Base-by-base conservation (phyloP, 2,329 filamentous ascomycete genomes). In the Lasiodiplodia citricola region DNA sequence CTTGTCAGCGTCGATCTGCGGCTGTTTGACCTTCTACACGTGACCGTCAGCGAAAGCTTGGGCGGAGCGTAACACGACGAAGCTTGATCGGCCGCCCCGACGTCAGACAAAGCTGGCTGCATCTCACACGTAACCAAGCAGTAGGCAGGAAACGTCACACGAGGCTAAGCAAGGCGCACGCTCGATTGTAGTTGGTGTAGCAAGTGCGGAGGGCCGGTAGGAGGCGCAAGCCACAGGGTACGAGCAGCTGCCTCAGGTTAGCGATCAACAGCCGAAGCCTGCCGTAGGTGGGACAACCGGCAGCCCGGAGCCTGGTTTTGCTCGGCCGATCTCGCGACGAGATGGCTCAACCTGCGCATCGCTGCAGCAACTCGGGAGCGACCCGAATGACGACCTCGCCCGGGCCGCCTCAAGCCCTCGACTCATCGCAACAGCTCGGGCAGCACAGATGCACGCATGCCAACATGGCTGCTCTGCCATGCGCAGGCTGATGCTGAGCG, bases 261-360 rank as follows among this genome's bases (percentile, higher is more conserved):
- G 21, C 25, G 38, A 16, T 21, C 37, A 13, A 21, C 23, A 25
- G 41, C 58, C 50, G 58, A 31, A 44, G 25, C 47, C 21, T 51
- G 44, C 25, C 60, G 51, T 21, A 31, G n/a, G 44, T 28, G 13
- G 41, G 25, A n/a, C 38, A 38, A 37, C n/a, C 38, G 57, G 38
- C 57, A 44, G 25, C 10, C 28, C 58, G 44, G 58, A 52, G 58
- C 57, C 31, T 62, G 57, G 57, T 10, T 18, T 18, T 41, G 35
- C 60, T 64, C 60, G 60, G 60, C 60, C 60, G 60, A 64, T 64
- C 57, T 47, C 38, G 31, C 37, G 37, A 44, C 18, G 10, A 8
- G 31, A 35, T 35, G 6, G 7, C 31, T 35, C 31, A 35, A 10
- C 31, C 31, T 51, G 57, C 13, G 14, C 31, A 25, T 4, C 14